Base-by-base conservation (phyloP, 768 basidiomycete genomes). In the Mrakia hoshinonis region DNA sequence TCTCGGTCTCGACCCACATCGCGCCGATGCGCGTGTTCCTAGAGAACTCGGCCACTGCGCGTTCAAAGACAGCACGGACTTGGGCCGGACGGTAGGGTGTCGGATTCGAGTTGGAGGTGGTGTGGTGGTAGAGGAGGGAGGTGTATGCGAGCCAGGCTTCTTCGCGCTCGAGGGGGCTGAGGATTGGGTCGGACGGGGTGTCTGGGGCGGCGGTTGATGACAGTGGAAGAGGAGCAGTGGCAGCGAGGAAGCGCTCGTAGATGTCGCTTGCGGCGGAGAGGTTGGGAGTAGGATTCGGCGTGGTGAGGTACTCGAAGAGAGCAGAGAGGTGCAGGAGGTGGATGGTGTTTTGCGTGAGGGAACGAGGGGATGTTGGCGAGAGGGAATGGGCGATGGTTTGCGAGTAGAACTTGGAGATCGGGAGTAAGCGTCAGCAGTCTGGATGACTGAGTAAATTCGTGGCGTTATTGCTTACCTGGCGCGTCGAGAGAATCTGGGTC, bases 21-120 rank as follows among this genome's bases (percentile, higher is more conserved):
- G 74, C 72, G 7, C 79, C 76, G 74, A 82, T 80, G 10, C 76
- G 64, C 10, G 79, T 80, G 73, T 82, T 82, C 75, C 78, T 77
- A 24, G 80, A 80, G 70, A 78, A 82, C 12, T 66, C 58, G 1
- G 58, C 54, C 34, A 81, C 74, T 4, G 79, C 79, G 4, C 73
- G 68, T 65, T 81, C 81, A 26, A 81, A 75, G 3, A 78, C 66
- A 5, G 73, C 70, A 0, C 81, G 75, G 26, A 78, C 31, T 18
- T 76, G 70, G 0, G 70, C 73, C 0, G 80, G 79, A 6, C 74
- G 76, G 70, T 78, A 76, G 0, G 76, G 55, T 7, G 60, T 69
- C 65, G 73, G 52, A 11, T 36, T 29, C 6, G 48, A 46, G 26
- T 10, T 47, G 34, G 74, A 63, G 43, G 29, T 49, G 38, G 61